phyloP scores from a whole-genome alignment of 1,139 yeast species.

The Magnusiomyces suaveolens region DNA sequence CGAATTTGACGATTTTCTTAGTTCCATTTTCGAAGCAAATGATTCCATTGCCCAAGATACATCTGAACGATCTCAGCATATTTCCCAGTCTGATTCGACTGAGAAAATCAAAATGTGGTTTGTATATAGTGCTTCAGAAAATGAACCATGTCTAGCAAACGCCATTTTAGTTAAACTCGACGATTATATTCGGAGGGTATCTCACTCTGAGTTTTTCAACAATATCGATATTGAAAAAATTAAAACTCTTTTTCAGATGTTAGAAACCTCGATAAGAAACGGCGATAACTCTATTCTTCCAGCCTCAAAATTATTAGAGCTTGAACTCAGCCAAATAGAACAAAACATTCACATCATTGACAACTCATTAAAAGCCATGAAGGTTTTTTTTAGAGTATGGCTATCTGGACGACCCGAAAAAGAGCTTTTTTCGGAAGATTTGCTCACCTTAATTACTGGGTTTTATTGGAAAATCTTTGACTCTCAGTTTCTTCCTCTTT shows the following conservation, averaged over 20 bases:
- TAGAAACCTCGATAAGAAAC: conserved; percentile 15
- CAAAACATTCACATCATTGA: conserved; percentile 12
- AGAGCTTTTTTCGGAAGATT: conserved; percentile 39
- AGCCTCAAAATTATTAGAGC: conserved; percentile 8
- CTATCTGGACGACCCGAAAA: conserved; percentile 37
- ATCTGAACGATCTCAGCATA: conserved; percentile 2
- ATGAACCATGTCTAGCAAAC: conserved; percentile 17
- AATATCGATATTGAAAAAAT: conserved; percentile 17
- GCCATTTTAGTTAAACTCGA: conserved; percentile 16
- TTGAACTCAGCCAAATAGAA: conserved; percentile 8
- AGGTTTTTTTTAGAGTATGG: conserved; percentile 38
- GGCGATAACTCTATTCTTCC: conserved; percentile 14
- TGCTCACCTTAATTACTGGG: conserved; percentile 36
- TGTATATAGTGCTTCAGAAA: conserved; percentile 7
- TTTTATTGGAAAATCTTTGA: conserved; percentile 36
- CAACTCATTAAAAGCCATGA: conserved; percentile 34
- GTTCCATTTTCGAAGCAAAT: conserved; percentile 20
- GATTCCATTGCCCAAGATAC: conserved; percentile 15
- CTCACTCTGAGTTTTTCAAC: conserved; percentile 13
- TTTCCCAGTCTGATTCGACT: neutral
- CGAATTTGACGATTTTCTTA: conserved; percentile 14
- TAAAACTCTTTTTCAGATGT: conserved; percentile 16
- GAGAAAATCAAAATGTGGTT: conserved; percentile 10
- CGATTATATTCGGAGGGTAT: conserved; percentile 16
- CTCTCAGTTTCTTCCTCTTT: conserved; percentile 28